Evolutionary conservation across 805 yeast species (phyloP).

Genomic region (Debaryomyces prosopidis): DNA sequence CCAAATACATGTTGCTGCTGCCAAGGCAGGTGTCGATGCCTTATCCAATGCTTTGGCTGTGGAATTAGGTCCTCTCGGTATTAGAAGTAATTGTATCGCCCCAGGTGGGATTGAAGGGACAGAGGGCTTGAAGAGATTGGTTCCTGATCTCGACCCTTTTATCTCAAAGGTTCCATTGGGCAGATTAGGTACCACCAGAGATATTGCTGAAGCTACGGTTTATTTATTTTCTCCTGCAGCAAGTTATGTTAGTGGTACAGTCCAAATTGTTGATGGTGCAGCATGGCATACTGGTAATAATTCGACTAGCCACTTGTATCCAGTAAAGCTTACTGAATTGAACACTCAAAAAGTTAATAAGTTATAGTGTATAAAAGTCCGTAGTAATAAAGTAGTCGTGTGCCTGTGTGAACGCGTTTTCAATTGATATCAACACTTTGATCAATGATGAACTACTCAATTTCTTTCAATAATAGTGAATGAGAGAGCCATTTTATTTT

Average conservation of each 20-base stretch:
- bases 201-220: conserved; percentile 85
- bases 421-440: neutral
- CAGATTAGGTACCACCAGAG: conserved; percentile 66
- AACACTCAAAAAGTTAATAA: conserved; percentile 12
- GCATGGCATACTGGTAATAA: conserved; percentile 70
- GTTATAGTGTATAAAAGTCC: conserved; percentile 6
- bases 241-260: conserved; percentile 73
- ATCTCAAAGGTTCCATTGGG: conserved; percentile 58
- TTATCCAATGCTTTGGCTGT: conserved; percentile 80
- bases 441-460: neutral
- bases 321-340: conserved; percentile 24
- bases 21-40: conserved; percentile 96
- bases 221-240: conserved; percentile 83
- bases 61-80: conserved; percentile 87
- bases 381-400: conserved; percentile 2
- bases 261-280: conserved; percentile 86
- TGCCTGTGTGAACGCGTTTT: neutral
- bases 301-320: conserved; percentile 24
- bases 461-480: neutral
- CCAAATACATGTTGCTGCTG: conserved; percentile 90
- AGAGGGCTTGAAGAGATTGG: conserved; percentile 74
- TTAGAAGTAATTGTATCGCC: conserved; percentile 79
- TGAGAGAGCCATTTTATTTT: neutral
- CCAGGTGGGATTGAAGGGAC: conserved; percentile 89
- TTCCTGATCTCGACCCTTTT: conserved; percentile 33